A percentile compares a stretch with the other conserved stretches of the same genome.
Evolutionary conservation across 495 filamentous ascomycete species (phyloP).

Genomic region (Aspergillus nidulans): DNA sequence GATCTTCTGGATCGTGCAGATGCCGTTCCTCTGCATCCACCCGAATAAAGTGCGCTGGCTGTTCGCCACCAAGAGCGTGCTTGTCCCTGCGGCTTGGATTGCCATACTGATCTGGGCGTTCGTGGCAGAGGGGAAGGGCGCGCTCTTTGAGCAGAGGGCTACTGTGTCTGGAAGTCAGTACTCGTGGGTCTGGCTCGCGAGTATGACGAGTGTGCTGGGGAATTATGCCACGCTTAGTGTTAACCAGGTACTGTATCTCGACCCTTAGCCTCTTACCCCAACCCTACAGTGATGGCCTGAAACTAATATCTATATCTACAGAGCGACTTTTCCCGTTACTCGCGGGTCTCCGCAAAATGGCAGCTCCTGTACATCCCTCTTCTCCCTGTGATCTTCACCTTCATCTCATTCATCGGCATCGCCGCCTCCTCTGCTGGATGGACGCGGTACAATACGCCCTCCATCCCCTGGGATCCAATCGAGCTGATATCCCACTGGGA

Average conservation of each 20-base stretch:
- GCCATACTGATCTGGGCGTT: conserved; percentile 49
- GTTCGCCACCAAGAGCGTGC: conserved; percentile 40
- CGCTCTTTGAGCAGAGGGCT: conserved; percentile 30
- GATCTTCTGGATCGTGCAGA: conserved; percentile 48
- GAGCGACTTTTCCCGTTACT: conserved; percentile 48
- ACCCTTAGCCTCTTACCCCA: not conserved
- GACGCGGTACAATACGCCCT: conserved; percentile 31
- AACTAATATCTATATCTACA: conserved; percentile 9
- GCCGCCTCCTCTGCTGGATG: conserved; percentile 43
- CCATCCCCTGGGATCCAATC: conserved; percentile 44
- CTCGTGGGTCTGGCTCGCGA: conserved; percentile 42
- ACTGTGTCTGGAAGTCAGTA: conserved; percentile 34
- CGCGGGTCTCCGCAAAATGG: conserved; percentile 38
- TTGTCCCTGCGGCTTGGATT: conserved; percentile 45
- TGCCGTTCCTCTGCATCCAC: conserved; percentile 46
- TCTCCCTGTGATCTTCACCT: conserved; percentile 46
- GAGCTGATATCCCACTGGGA: conserved; percentile 42
- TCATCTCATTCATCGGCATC: conserved; percentile 48
- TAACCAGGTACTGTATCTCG: conserved; percentile 27
- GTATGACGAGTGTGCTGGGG: conserved; percentile 41
- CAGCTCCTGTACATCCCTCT: conserved; percentile 46
- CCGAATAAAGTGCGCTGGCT: conserved; percentile 44
- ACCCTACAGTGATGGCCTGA: not conserved
- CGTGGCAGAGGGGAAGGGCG: conserved; percentile 31
- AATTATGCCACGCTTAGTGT: conserved; percentile 42